A percentile compares a stretch with the other conserved stretches of the same genome.
Evolutionary conservation across 2,329 filamentous ascomycete species (phyloP).

Genomic region (Drechslerella stenobrocha): DNA sequence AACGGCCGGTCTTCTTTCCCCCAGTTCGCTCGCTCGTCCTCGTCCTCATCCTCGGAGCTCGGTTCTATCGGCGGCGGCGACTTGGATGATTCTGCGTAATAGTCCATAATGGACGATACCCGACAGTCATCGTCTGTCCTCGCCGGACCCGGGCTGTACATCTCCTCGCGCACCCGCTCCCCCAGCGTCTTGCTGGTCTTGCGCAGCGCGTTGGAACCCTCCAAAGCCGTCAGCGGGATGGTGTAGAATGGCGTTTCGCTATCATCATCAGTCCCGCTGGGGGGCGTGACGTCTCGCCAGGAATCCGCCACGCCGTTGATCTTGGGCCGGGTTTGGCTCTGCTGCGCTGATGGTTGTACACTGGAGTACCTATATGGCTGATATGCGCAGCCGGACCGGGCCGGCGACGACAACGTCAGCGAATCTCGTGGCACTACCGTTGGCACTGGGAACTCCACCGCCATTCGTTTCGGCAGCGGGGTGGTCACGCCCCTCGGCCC

Average conservation of each 20-base stretch:
- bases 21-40: constrained; percentile 22
- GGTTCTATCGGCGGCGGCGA: constrained; percentile 23
- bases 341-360: constrained; percentile 10
- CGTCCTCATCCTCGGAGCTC: constrained; percentile 9
- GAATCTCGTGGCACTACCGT: constrained; percentile 40
- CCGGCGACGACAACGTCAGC: constrained; percentile 5
- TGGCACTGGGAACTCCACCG: constrained; percentile 31
- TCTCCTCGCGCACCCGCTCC: constrained; percentile 33
- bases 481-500: constrained; percentile 33
- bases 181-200: constrained; percentile 7
- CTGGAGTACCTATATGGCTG: constrained; percentile 20
- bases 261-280: not conserved
- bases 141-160: constrained; percentile 35
- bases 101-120: constrained; percentile 41
- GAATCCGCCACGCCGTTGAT: not conserved
- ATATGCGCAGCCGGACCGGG: constrained; percentile 3
- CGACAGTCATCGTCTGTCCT: constrained; percentile 36
- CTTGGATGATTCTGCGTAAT: constrained; percentile 16
- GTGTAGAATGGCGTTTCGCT: constrained; percentile 8
- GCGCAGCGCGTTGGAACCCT: constrained; percentile 9
- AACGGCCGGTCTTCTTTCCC: constrained; percentile 9
- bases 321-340: not conserved
- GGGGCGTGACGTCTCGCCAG: constrained; percentile 17
- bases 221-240: constrained; percentile 32
- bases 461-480: constrained; percentile 27